Evolutionary conservation across 768 basidiomycete genomes (phyloP).

Genomic region (Boletus vermiculosoides): DNA sequence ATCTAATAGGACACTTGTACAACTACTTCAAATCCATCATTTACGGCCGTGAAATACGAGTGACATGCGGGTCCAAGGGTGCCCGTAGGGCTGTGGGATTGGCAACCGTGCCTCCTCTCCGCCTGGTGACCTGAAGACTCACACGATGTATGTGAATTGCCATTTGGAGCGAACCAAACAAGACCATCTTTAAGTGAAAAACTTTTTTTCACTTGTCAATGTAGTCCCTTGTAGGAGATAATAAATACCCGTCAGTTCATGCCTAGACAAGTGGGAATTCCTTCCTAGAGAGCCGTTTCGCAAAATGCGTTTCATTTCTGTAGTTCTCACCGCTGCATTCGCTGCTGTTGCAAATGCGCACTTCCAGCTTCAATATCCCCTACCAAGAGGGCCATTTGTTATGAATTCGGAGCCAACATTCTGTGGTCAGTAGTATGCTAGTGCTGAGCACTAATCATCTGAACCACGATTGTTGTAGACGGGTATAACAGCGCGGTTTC

Average conservation of each 20-base stretch:
- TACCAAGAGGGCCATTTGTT: conserved; percentile 67
- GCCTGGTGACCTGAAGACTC: no score
- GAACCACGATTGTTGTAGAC: conserved; percentile 41
- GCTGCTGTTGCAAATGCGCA: conserved; percentile 58
- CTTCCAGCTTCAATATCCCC: conserved; percentile 77
- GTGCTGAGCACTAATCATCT: not conserved
- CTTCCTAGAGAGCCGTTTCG: not conserved
- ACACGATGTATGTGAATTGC: not conserved
- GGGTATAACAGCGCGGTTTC: conserved; percentile 53
- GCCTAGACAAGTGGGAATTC: not conserved
- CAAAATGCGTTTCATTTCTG: conserved; percentile 36
- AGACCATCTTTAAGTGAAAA: conserved; percentile 21
- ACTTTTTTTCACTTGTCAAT: conserved; percentile 4
- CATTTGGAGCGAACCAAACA: conserved; percentile 15
- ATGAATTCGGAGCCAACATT: conserved; percentile 56
- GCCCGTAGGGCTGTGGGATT: no score
- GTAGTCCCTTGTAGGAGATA: not conserved
- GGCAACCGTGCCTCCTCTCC: not conserved
- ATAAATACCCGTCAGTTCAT: conserved; percentile 6
- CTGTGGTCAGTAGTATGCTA: conserved; percentile 52
- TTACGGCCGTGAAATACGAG: no score
- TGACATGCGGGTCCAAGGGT: no score
- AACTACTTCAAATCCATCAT: no score
- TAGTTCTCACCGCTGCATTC: conserved; percentile 38
- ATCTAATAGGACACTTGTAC: no score